Evolutionary conservation across 345 rosid genomes (phyloP).

Genomic region (Ailanthus altissimus): DNA sequence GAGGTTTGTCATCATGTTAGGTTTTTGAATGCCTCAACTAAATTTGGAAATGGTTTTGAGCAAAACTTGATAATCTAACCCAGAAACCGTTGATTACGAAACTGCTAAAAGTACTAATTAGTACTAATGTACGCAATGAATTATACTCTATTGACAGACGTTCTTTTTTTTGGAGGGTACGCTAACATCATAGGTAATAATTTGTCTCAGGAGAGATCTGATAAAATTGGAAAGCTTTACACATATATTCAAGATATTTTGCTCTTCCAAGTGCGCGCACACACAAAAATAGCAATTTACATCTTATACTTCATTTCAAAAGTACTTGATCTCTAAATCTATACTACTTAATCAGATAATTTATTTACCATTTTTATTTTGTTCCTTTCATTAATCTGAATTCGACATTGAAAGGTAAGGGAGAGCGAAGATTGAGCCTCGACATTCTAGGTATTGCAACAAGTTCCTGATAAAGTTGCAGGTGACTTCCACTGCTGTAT

Average conservation of each 20-base stretch:
- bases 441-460: too few species aligned
- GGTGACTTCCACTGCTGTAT: slow-evolving; percentile 80
- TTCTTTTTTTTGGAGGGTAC: not conserved
- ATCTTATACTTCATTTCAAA: not conserved
- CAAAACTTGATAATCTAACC: not conserved
- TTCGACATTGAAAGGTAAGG: not conserved
- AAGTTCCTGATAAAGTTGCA: slow-evolving; percentile 18
- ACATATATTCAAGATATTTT: not conserved
- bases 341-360: not conserved
- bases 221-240: too few species aligned
- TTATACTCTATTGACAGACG: not conserved
- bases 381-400: not conserved
- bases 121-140: not conserved
- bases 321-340: not conserved
- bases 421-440: not conserved
- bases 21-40: not conserved
- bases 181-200: not conserved
- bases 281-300: not conserved
- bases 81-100: not conserved
- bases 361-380: not conserved
- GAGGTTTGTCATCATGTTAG: not conserved
- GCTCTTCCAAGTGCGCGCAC: not conserved
- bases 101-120: too few species aligned
- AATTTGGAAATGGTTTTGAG: not conserved
- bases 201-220: not conserved